A percentile compares a stretch with the other conserved stretches of the same genome.
These are phyloP conservation scores for Vaccinium corymbosum DNA, from an alignment of 148 eudicot genomes.

Conservation along the genomic window DNA sequence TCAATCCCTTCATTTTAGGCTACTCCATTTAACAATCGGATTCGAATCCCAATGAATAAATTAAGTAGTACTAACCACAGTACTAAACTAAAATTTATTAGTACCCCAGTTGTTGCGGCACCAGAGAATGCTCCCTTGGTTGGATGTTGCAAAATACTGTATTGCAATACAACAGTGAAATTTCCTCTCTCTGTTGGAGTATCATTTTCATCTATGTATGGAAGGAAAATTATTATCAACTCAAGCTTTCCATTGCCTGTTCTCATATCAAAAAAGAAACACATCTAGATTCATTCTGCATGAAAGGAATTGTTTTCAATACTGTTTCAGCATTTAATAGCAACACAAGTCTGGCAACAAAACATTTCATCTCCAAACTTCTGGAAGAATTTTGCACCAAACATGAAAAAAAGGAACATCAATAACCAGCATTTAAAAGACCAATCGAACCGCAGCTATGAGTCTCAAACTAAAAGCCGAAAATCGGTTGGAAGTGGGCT, in stretches of 20 bases:
- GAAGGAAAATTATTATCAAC: neutral
- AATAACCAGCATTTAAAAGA: neutral
- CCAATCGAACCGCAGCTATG: constrained; percentile 8
- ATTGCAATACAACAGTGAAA: constrained; percentile 3
- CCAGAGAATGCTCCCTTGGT: constrained; percentile 18
- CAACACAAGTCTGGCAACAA: too few species aligned
- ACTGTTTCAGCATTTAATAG: neutral
- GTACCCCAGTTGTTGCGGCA: constrained; percentile 39
- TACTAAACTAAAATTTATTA: neutral
- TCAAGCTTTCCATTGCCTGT: neutral
- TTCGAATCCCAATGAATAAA: constrained; percentile 37
- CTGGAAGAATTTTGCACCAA: neutral
- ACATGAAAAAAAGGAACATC: too few species aligned
- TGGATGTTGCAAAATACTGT: constrained; percentile 1
- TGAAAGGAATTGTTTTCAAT: neutral
- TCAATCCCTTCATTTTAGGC: constrained; percentile 10
- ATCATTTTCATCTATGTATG: neutral
- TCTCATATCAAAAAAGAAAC: neutral
- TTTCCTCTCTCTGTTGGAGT: too few species aligned
- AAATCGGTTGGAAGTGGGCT: constrained; percentile 17
- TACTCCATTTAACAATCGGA: constrained; percentile 22
- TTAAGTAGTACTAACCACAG: neutral
- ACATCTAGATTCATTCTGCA: neutral
- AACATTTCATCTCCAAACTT: neutral
- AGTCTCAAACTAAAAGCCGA: constrained; percentile 8